A percentile compares a stretch with the other conserved stretches of the same genome.
Evolutionary conservation across 2,329 filamentous ascomycete genomes (phyloP).

Genomic region (Ophiosphaerella korrae): DNA sequence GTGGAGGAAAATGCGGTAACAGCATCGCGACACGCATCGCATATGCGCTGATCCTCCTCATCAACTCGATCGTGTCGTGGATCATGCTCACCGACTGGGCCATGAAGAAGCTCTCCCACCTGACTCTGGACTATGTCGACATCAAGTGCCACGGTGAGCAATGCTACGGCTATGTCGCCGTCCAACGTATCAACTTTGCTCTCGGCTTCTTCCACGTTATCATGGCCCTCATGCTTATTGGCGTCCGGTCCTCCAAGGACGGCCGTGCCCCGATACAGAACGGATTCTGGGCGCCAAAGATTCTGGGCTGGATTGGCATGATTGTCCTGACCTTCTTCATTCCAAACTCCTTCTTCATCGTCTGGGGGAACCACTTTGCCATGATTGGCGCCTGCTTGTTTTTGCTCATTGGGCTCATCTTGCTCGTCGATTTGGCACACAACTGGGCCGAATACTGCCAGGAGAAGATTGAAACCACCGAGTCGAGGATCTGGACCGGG

Average conservation of each 20-base stretch:
- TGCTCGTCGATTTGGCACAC: constrained; percentile 93
- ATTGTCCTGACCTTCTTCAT: constrained; percentile 95
- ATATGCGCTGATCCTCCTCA: constrained; percentile 89
- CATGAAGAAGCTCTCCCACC: constrained; percentile 89
- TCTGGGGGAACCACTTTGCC: constrained; percentile 94
- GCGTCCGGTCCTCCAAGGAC: constrained; percentile 85
- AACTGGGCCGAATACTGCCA: constrained; percentile 97
- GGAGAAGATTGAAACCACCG: constrained; percentile 86
- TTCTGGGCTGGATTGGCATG: constrained; percentile 84
- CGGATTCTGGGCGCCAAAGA: constrained; percentile 98
- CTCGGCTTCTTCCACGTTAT: constrained; percentile 92
- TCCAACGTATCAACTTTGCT: constrained; percentile 97
- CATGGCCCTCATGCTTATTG: constrained; percentile 81
- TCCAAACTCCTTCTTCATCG: constrained; percentile 89
- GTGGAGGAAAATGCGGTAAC: constrained; percentile 89
- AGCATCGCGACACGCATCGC: constrained; percentile 97
- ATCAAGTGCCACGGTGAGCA: constrained; percentile 87
- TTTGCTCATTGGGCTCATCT: constrained; percentile 86
- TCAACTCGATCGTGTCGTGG: constrained; percentile 98
- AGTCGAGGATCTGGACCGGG: constrained; percentile 82
- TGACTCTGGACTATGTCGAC: constrained; percentile 94
- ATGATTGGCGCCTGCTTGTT: constrained; percentile 90
- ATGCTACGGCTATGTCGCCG: constrained; percentile 94
- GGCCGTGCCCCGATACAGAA: constrained; percentile 89
- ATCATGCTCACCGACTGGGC: constrained; percentile 99